Evolutionary conservation across 2,329 filamentous ascomycete genomes (phyloP).

Genomic region (Phyllachora maydis): DNA sequence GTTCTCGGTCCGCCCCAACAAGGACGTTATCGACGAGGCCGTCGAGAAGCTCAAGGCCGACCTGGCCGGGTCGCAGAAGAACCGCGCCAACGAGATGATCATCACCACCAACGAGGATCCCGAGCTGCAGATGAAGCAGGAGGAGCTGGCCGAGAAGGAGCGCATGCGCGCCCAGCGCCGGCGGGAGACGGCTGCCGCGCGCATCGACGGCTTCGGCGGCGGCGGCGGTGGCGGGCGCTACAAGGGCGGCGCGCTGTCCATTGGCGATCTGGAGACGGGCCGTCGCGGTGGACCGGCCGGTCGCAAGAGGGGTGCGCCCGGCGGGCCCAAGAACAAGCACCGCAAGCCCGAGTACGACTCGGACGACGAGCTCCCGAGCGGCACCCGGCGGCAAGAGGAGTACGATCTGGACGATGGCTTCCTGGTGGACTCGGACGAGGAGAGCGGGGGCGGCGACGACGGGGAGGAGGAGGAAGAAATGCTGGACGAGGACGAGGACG

Average conservation of each 20-base stretch:
- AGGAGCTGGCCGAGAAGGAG: slow-evolving; percentile 57
- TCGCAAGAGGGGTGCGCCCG: slow-evolving; percentile 27
- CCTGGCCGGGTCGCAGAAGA: slow-evolving; percentile 41
- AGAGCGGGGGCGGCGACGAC: slow-evolving; percentile 37
- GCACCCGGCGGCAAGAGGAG: slow-evolving; percentile 43
- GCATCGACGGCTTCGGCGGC: slow-evolving; percentile 35
- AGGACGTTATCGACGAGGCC: slow-evolving; percentile 49
- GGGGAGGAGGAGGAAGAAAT: slow-evolving; percentile 40
- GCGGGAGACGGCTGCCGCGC: slow-evolving; percentile 45
- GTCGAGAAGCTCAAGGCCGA: slow-evolving; percentile 45
- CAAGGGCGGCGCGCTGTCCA: slow-evolving; percentile 33
- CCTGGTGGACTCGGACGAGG: slow-evolving; percentile 55
- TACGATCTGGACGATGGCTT: slow-evolving; percentile 70
- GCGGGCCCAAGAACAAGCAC: slow-evolving; percentile 29
- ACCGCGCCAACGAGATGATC: slow-evolving; percentile 38
- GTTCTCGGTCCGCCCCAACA: slow-evolving; percentile 46
- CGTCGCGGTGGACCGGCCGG: slow-evolving; percentile 19
- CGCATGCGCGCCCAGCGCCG: slow-evolving; percentile 43
- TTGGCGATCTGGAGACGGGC: slow-evolving; percentile 47
- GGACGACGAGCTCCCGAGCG: slow-evolving; percentile 48
- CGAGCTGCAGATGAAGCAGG: slow-evolving; percentile 52
- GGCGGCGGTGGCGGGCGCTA: no score
- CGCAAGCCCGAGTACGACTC: slow-evolving; percentile 50
- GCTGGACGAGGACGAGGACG: slow-evolving; percentile 29
- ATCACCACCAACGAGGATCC: slow-evolving; percentile 54